phyloP scores from a whole-genome alignment of 2,329 filamentous ascomycete genomes.

The Hirsutella rhossiliensis region DNA sequence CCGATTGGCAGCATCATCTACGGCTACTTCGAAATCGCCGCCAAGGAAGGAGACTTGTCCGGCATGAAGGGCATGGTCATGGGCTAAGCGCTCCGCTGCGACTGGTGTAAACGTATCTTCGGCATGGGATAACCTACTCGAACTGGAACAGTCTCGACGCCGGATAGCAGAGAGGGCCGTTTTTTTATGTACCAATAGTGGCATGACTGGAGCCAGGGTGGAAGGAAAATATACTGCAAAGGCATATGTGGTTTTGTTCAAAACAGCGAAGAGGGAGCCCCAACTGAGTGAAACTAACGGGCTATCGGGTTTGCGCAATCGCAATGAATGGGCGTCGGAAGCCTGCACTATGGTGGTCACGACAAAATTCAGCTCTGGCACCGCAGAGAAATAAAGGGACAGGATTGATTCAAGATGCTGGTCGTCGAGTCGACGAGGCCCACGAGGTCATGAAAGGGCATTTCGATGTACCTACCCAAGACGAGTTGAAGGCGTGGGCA shows the following conservation, averaged over 20 bases:
- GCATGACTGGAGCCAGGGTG: not conserved
- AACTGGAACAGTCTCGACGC: not conserved
- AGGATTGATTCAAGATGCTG: too few relatives aligned
- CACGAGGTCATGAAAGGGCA: too few relatives aligned
- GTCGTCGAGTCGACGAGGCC: too few relatives aligned
- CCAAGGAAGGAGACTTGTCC: slow-evolving; percentile 91
- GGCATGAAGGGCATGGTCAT: slow-evolving; percentile 67
- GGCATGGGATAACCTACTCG: not conserved
- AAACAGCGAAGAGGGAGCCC: not conserved
- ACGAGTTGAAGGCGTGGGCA: too few relatives aligned
- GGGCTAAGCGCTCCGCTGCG: slow-evolving; percentile 34
- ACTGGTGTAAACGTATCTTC: not conserved
- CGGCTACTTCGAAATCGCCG: slow-evolving; percentile 97
- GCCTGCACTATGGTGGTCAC: too few relatives aligned
- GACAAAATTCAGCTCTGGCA: too few relatives aligned
- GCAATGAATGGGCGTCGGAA: not conserved
- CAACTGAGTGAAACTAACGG: not conserved
- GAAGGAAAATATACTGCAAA: not conserved
- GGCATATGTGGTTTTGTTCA: slow-evolving; percentile 1
- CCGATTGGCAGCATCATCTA: slow-evolving; percentile 71
- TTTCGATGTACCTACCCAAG: too few relatives aligned
- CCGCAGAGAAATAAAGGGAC: too few relatives aligned
- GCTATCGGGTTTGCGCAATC: not conserved
- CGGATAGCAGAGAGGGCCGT: not conserved
- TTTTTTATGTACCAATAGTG: slow-evolving; percentile 3